phyloP scores from a whole-genome alignment of 2,329 filamentous ascomycete genomes.

The Scedosporium apiospermum region DNA sequence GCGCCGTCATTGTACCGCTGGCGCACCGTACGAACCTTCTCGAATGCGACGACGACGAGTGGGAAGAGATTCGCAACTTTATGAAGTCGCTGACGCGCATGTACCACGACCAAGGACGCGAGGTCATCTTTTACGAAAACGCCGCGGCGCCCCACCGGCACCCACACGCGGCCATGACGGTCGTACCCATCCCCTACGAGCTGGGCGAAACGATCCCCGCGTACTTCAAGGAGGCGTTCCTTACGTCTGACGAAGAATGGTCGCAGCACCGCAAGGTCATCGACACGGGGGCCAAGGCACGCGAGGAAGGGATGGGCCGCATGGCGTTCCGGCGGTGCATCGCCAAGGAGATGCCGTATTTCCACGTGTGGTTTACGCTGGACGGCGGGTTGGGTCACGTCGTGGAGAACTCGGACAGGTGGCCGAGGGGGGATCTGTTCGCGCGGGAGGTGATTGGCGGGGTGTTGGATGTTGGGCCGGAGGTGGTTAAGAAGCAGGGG shows the following conservation, averaged over 20 bases:
- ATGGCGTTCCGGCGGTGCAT: slow-evolving; percentile 72
- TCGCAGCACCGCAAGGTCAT: slow-evolving; percentile 91
- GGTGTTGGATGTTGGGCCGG: slow-evolving; percentile 75
- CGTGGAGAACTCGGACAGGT: slow-evolving; percentile 74
- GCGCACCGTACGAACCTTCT: slow-evolving; percentile 81
- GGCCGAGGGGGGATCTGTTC: slow-evolving; percentile 89
- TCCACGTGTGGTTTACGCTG: slow-evolving; percentile 90
- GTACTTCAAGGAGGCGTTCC: slow-evolving; percentile 91
- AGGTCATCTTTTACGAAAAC: slow-evolving; percentile 97
- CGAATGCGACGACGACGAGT: slow-evolving; percentile 98
- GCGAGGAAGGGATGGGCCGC: slow-evolving; percentile 63
- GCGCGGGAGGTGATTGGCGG: slow-evolving; percentile 86
- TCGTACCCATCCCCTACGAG: slow-evolving; percentile 78
- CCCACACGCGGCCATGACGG: slow-evolving; percentile 76
- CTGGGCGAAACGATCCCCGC: slow-evolving; percentile 87
- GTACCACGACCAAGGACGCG: slow-evolving; percentile 87
- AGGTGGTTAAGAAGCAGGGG: slow-evolving; percentile 84
- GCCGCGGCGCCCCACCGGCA: slow-evolving; percentile 71
- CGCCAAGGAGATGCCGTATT: slow-evolving; percentile 96
- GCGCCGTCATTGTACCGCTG: slow-evolving; percentile 81
- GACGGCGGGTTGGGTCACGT: slow-evolving; percentile 90
- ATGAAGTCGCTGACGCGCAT: slow-evolving; percentile 93
- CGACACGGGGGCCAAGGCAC: slow-evolving; percentile 61
- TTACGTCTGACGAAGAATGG: slow-evolving; percentile 86
- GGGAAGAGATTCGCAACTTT: slow-evolving; percentile 98